Base-by-base conservation (phyloP, 176 grass and related monocot genomes). In the Elaeis guineensis region DNA sequence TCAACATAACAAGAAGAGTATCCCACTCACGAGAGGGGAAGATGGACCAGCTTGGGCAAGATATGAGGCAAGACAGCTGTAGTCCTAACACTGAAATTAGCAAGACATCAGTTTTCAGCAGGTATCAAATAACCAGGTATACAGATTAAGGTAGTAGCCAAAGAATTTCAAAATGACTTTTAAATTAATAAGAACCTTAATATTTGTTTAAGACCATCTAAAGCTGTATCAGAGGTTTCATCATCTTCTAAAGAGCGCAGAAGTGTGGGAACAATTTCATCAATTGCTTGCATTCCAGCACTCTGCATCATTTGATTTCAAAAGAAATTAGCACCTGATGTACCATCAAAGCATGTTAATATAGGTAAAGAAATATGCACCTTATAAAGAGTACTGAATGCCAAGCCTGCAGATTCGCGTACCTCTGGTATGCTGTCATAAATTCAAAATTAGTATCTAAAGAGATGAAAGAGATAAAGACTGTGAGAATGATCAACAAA, bases 201-300 rank as follows among this genome's bases (percentile, higher is more conserved):
- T 80, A 97, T 97, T 75, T 97, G 92, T 67, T 97, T 97, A 59
- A 97, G 81, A 72, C 92, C 92, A 85, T 97, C 87, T 82, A 97
- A 87, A 30, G 92, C 92, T 55, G 92, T 97, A 61, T 80, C 87
- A 77, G 92, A 97, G 32, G 83, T 97, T 32, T 81, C 73, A 5
- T 91, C 83, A 76, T 88, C 92, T 80, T 97, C 92, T 75, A 97
- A 80, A 70, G 92, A 84, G 57, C 73, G 78, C 50, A 97, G 65
- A 25, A 97, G 79, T 17, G 92, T 91, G 51, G 92, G 92, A 20
- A 97, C 81, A 78, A 97, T 97, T 72, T 97, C 92, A 82, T 97
- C 92, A 59, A 97, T 97, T 53, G 92, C 92, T 85, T 90, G 92
- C 75, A 97, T 63, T 73, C 92, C 92, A 80, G 92, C 92, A 72